Base-by-base conservation (phyloP, 129 eudicot genomes). In the Solidago caesia region DNA sequence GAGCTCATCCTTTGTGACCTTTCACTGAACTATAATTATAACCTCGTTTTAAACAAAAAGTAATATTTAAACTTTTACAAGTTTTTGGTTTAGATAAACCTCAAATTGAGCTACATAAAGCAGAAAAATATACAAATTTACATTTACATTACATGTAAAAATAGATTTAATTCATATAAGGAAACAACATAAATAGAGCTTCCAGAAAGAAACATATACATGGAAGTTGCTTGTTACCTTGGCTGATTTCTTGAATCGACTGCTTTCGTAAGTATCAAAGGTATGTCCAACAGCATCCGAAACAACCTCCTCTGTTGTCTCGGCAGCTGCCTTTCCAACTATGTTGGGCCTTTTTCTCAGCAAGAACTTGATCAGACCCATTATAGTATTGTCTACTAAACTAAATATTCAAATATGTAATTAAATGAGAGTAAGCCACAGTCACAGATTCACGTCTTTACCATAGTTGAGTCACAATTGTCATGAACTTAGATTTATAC, bases 301-400 rank as follows among this genome's bases (percentile, higher is more conserved):
- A 87, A 95, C 94, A 57, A 86, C 97, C 85, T 95, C 95, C 77
- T 91, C 97, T 48, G 99, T 91, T 73, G 92, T 91, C 85, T 95
- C 99, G 2, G 99, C 90, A 72, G 99, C 88, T 57, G 99, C 99
- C 74, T 89, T 95, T 74, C 93, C 99, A 69, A 95, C 86, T 45
- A 95, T 80, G 77, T 82, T 81, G 77, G 75, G 87, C 78, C 99
- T 82, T 81, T 89, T 95, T 78, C 85, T 91, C 84, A 85, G 91
- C 87, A 95, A 84, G 78, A 82, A 95, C 82, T 95, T 95, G 67
- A 91, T 84, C 48, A 95, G 89, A 73, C 89, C 97, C 89, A 89
- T 95, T 80, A 95, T 74, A 68, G 92, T 89, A 82, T 87, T 87
- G 86, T 21, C 21, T 21, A 21, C 21, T 21, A 21, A 21, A 21